A percentile compares a stretch with the other conserved stretches of the same genome.
phyloP scores from a whole-genome alignment of 2,329 filamentous ascomycete genomes.

The Colletotrichum horii region DNA sequence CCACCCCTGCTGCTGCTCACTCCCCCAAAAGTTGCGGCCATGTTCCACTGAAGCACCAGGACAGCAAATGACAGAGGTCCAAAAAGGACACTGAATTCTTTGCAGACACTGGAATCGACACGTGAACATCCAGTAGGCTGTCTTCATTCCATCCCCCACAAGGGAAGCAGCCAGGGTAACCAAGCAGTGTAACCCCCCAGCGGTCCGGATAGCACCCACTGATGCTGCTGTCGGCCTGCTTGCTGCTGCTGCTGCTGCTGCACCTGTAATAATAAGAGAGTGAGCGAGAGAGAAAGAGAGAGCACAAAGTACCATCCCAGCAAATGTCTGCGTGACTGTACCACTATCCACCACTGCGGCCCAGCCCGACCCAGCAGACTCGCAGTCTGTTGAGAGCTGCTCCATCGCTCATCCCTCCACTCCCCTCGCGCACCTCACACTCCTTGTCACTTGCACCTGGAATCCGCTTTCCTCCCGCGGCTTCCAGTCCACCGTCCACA shows the following conservation, averaged over 20 bases:
- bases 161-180: constrained; percentile 9
- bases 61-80: not conserved
- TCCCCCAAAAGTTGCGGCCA: not conserved
- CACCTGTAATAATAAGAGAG: not conserved
- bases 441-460: not conserved
- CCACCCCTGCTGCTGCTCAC: not conserved
- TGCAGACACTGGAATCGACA: constrained; percentile 1
- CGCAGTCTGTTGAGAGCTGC: constrained; percentile 17
- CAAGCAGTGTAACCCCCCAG: constrained; percentile 19
- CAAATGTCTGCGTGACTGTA: not conserved
- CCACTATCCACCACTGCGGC: not conserved
- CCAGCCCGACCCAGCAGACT: constrained; percentile 14
- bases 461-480: not conserved
- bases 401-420: not conserved
- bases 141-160: constrained; percentile 16
- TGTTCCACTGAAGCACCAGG: not conserved
- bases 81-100: not conserved
- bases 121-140: constrained; percentile 5
- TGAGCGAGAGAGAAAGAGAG: not conserved
- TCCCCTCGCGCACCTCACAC: not conserved
- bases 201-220: not conserved
- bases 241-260: not conserved
- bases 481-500: not conserved
- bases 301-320: not conserved
- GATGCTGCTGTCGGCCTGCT: not conserved